Evolutionary conservation across 768 basidiomycete genomes (phyloP), one percentile per base, ranked within the genome.

Genomic region (Flagelloscypha sp.): DNA sequence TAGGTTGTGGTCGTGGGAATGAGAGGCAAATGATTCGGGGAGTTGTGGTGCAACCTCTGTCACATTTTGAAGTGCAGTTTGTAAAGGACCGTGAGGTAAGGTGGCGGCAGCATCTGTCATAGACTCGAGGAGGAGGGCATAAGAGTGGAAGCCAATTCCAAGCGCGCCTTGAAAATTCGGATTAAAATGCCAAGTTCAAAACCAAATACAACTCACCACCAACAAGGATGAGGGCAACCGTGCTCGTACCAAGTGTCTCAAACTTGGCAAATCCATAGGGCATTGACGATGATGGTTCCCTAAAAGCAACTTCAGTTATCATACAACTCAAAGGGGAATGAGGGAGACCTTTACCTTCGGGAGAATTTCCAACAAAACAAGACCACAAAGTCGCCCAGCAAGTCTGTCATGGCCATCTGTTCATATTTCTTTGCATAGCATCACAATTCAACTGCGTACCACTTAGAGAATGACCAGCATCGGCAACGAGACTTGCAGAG

Each of bases 181-280:
- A n/a, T n/a, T n/a, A n/a, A n/a, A n/a, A n/a, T n/a, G n/a, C n/a
- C n/a, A n/a, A n/a, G n/a, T n/a, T n/a, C n/a, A n/a, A n/a, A n/a
- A n/a, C n/a, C n/a, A n/a, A n/a, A n/a, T n/a, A n/a, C n/a, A n/a
- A n/a, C n/a, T n/a, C n/a, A 37, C 86, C 87, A 4, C 79, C 80
- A 37, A 90, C 76, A 41, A 99, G 74, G 21, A 97, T 72, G 32
- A 95, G 61, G 2, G 90, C 86, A 30, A 95, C 82, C 24, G 84
- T 76, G 2, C 86, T 76, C n/a, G 93, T 94, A 30, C 94, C 94
- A 16, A 97, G 66, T 4, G 90, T 92, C 59, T 99, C 94, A 46
- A 90, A 94, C 59, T 98, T 97, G 44, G 84, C 84, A 48, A 87
- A 84, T 11, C 89, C 87, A 43, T 81, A 92, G 1, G 90, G 90